Base-by-base conservation (phyloP, 306 rosid species). In the Acmispon strigosus region DNA sequence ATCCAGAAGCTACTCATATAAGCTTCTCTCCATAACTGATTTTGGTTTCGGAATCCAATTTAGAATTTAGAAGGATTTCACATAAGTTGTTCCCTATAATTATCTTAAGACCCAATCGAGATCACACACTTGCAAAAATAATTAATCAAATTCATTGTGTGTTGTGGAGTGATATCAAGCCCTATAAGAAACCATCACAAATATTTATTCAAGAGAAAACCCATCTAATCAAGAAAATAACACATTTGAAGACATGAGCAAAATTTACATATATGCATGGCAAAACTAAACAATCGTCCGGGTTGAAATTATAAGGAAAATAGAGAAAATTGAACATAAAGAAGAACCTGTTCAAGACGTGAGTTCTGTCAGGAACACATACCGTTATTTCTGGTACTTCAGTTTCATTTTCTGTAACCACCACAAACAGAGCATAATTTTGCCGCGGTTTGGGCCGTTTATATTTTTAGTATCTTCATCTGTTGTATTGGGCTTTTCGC, bases 331-430 rank as follows among this genome's bases (percentile, higher is more conserved):
- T 22, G 16, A 15, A 17, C 12, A 18, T 16, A 11, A 16, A 49
- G 39, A 69, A 20, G 63, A 13, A 39, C 39, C 18, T 67, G 19
- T 50, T 29, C 27, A 34, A 0, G 59, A 49, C 4, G 47, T 49
- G 59, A 11, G 47, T 12, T 71, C 36, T 37, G 34, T 17, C 16
- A 12, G 67, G 45, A 29, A 39, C 17, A 58, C 37, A 3, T 29
- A 62, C 69, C 27, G 69, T 72, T 60, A 48, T 9, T 59, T 71
- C 59, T 45, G 76, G 48, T 58, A 58, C 10, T 64, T 44, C 13
- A 8, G 62, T 24, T 29, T 24, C 62, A 12, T 50, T 49, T 15
- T 22, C 13, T n/a, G 34, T 22, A 2, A 24, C 14, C 14, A 49
- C 36, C 15, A 37, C 47, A 39, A 27, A 69, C 42, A 34, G 10